phyloP scores from a whole-genome alignment of 2,329 filamentous ascomycete genomes.

The Xylaria sp. region DNA sequence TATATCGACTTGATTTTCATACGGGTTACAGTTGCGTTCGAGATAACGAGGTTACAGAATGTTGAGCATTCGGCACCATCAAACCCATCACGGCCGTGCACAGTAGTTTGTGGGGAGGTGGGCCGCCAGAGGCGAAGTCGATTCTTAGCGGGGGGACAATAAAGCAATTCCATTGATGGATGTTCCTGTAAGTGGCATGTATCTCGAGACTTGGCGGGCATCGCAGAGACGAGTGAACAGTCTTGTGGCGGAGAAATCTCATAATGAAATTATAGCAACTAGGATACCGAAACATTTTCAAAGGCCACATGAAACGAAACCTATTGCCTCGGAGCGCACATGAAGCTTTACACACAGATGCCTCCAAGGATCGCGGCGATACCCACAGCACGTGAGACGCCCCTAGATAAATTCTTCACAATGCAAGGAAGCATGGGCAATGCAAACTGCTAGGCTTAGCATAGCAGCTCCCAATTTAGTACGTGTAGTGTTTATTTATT shows the following conservation, averaged over 20 bases:
- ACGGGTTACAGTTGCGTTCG: neutral
- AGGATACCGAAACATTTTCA: conserved; percentile 5
- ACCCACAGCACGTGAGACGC: neutral
- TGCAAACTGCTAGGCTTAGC: neutral
- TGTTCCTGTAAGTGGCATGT: conserved; percentile 6
- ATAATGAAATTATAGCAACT: neutral
- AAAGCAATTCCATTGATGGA: conserved; percentile 18
- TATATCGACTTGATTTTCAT: neutral
- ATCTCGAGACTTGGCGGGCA: conserved; percentile 6
- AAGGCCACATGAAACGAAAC: neutral
- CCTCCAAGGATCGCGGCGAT: neutral
- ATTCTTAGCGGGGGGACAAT: conserved; percentile 3
- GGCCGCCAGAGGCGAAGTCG: conserved; percentile 10
- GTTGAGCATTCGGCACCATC: neutral
- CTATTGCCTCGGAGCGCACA: neutral
- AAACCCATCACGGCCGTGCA: neutral
- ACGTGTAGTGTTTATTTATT: conserved; percentile 1
- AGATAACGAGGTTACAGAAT: neutral
- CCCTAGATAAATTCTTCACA: neutral
- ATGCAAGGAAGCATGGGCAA: neutral
- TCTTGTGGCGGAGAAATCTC: conserved; percentile 9
- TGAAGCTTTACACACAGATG: neutral
- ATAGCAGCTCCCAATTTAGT: neutral
- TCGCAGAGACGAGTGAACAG: neutral
- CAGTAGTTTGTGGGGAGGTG: conserved; percentile 24